These are phyloP conservation scores for Colletotrichum musicola DNA, from an alignment of 2,329 filamentous ascomycete genomes.

Conservation along the genomic window DNA sequence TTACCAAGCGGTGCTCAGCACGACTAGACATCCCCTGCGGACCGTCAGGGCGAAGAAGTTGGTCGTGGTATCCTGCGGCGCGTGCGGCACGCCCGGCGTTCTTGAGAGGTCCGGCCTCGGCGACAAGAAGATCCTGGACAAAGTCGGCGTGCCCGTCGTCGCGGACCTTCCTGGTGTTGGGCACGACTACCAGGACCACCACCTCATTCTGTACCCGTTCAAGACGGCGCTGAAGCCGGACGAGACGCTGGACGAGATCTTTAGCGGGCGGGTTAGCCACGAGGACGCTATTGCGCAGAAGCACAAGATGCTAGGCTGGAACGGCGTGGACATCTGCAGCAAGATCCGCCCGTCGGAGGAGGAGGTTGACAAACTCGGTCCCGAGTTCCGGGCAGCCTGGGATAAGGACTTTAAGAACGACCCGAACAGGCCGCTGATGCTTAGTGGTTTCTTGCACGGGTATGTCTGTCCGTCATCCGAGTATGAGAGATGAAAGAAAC, in stretches of 20 bases:
- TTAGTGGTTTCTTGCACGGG: slow-evolving; percentile 42
- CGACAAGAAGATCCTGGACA: slow-evolving; percentile 46
- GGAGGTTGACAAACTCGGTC: slow-evolving; percentile 63
- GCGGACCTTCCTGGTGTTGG: slow-evolving; percentile 43
- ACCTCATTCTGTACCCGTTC: slow-evolving; percentile 65
- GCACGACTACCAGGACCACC: slow-evolving; percentile 61
- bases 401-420: slow-evolving; percentile 59
- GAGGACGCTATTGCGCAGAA: slow-evolving; percentile 42
- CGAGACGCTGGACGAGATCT: slow-evolving; percentile 56
- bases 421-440: slow-evolving; percentile 44
- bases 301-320: slow-evolving; percentile 63
- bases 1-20: slow-evolving; percentile 41
- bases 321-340: slow-evolving; percentile 63
- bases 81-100: slow-evolving; percentile 59
- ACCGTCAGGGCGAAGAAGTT: slow-evolving; percentile 57
- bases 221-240: slow-evolving; percentile 56
- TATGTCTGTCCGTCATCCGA: slow-evolving; percentile 9
- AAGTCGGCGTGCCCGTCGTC: slow-evolving; percentile 40
- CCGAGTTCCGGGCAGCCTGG: slow-evolving; percentile 64
- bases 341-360: slow-evolving; percentile 67
- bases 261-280: slow-evolving; percentile 40
- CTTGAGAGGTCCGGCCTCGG: slow-evolving; percentile 67
- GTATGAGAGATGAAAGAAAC: background rate
- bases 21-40: slow-evolving; percentile 29
- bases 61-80: slow-evolving; percentile 57